These are phyloP conservation scores for Limnanthes douglasii DNA, from an alignment of 345 rosid species.

Conservation along the genomic window DNA sequence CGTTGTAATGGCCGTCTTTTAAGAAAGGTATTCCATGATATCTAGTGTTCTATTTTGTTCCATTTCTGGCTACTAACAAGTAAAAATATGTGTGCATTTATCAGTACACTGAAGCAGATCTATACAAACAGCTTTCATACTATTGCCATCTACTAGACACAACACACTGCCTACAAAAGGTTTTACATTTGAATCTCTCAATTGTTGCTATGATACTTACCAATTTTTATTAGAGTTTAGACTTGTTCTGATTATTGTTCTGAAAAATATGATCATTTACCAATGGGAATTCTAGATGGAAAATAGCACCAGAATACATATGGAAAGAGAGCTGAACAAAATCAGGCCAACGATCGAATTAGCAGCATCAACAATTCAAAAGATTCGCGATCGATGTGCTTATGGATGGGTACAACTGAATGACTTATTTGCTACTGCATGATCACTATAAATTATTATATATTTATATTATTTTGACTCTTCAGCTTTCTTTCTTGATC, in stretches of 20 bases:
- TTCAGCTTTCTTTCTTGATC: too few species aligned
- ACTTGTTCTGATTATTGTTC: conserved; percentile 2
- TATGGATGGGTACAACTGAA: conserved; percentile 72
- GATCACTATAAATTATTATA: too few species aligned
- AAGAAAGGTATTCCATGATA: conserved; percentile 39
- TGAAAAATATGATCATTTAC: too few species aligned
- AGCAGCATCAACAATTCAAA: conserved; percentile 36
- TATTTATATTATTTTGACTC: too few species aligned
- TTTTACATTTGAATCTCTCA: conserved; percentile 7
- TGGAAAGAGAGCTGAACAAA: conserved; percentile 51
- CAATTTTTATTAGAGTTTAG: neutral
- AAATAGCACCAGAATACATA: conserved; percentile 18
- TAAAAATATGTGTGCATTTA: neutral
- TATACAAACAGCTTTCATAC: conserved; percentile 81
- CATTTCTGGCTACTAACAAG: neutral
- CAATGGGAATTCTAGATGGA: conserved; percentile 41
- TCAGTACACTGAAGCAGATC: conserved; percentile 83
- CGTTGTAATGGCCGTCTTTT: conserved; percentile 70
- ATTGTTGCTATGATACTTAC: neutral
- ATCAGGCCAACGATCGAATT: conserved; percentile 37
- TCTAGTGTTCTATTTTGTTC: neutral
- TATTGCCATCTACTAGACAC: conserved; percentile 76
- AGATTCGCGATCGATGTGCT: conserved; percentile 55
- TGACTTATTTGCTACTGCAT: conserved; percentile 19
- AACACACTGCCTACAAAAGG: conserved; percentile 55